Evolutionary conservation across 805 yeast genomes (phyloP), one percentile per base, ranked within the genome.

Genomic region (Maudiozyma bulderi): DNA sequence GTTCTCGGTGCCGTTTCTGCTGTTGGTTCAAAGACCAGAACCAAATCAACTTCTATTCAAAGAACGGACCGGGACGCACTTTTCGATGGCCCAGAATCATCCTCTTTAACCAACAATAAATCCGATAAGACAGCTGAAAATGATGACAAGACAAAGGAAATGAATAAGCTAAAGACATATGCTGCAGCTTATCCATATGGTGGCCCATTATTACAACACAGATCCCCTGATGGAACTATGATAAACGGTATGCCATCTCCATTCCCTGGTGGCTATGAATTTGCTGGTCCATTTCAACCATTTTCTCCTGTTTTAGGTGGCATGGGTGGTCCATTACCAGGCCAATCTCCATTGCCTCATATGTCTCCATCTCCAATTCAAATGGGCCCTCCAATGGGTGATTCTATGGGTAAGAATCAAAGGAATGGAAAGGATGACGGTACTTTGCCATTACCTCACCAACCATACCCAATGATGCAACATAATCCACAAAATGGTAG

Each of bases 101-200:
- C 47, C 30, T 38, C 47, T 9, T 8, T 40, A 10, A 30, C 45
- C n/a, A 20, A 10, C 8, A 40, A 33, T 5, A 4, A 60, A 10
- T 28, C 43, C 15, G 57, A 61, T 29, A 54, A 53, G 40, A 40
- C 11, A n/a, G 47, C 45, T 8, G 54, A 47, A 34, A 43, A 48
- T 14, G 43, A 49, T 13, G 40, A 34, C 11, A 49, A 42, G 20
- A 10, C 29, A 5, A 52, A 50, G 32, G 52, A 52, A 15, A 52
- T 48, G 39, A 47, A 43, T n/a, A 50, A 47, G 30, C 52, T 53
- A 8, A 55, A 56, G 20, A 54, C 61, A 4, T 62, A 60, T 42
- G 59, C 64, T 28, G 64, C 66, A 13, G 67, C 65, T 10, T 60
- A 60, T 30, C 64, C 68, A n/a, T 62, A 61, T 32, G 64, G 61